Percentiles rank a stretch among this genome's conserved stretches.
Evolutionary conservation across 2,329 filamentous ascomycete genomes (phyloP).

Genomic region (Raffaelea ambrosiae): DNA sequence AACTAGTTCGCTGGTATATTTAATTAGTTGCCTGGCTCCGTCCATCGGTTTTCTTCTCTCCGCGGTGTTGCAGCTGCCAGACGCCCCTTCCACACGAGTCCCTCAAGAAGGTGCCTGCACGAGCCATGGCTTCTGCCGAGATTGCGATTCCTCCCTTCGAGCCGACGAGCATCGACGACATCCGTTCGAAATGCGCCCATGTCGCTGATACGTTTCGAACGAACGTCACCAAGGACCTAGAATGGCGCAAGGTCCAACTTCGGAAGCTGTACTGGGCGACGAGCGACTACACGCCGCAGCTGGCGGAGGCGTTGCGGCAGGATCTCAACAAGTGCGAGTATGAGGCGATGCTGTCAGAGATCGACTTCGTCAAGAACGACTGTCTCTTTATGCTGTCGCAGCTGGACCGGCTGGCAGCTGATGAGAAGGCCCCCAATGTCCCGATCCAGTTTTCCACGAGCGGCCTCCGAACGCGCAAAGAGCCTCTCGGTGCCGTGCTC

Average conservation of each 20-base stretch:
- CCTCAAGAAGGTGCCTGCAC: too few relatives aligned
- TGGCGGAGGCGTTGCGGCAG: constrained; percentile 65
- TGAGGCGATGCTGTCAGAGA: constrained; percentile 67
- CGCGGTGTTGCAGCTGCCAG: too few relatives aligned
- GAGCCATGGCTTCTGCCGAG: constrained; percentile 26
- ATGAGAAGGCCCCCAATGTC: constrained; percentile 61
- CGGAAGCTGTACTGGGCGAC: constrained; percentile 93
- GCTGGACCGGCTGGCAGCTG: constrained; percentile 72
- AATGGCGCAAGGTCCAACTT: constrained; percentile 77
- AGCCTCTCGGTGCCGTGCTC: constrained; percentile 74
- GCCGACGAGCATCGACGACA: constrained; percentile 56
- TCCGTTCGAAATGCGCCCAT: constrained; percentile 51
- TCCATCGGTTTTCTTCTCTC: too few relatives aligned
- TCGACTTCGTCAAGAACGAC: constrained; percentile 72
- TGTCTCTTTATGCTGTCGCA: constrained; percentile 71
- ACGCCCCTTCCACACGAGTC: too few relatives aligned
- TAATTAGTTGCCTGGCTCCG: too few relatives aligned
- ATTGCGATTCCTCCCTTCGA: constrained; percentile 40
- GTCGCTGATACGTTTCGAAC: constrained; percentile 64
- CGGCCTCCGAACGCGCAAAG: constrained; percentile 71
- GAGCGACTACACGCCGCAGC: constrained; percentile 64
- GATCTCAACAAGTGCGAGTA: constrained; percentile 73
- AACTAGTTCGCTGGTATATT: too few relatives aligned
- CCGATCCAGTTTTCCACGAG: constrained; percentile 59
- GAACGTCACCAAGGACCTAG: constrained; percentile 72